These are phyloP conservation scores for Amphichorda felina DNA, from an alignment of 2,329 filamentous ascomycete genomes.

Conservation along the genomic window DNA sequence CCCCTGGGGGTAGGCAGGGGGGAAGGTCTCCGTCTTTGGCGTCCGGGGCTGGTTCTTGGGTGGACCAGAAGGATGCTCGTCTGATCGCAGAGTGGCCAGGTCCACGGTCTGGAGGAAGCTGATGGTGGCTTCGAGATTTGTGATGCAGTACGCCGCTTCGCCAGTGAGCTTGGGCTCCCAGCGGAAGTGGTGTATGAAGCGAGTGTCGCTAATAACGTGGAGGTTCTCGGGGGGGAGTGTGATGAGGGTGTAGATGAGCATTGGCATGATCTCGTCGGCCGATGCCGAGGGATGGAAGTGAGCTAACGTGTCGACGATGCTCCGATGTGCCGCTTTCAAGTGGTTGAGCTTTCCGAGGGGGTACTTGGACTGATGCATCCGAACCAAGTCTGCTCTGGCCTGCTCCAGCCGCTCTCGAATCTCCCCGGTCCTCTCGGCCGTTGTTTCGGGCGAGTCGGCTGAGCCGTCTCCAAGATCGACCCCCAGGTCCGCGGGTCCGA, in stretches of 20 bases:
- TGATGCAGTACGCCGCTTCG: slow-evolving; percentile 90
- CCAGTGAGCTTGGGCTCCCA: slow-evolving; percentile 79
- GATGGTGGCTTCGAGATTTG: slow-evolving; percentile 89
- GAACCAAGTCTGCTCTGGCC: slow-evolving; percentile 56
- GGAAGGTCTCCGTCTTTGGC: slow-evolving; percentile 41
- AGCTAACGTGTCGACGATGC: slow-evolving; percentile 76
- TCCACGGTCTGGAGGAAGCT: slow-evolving; percentile 94
- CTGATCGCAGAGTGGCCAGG: slow-evolving; percentile 72
- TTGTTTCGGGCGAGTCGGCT: slow-evolving; percentile 43
- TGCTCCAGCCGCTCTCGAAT: slow-evolving; percentile 61
- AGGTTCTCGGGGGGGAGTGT: slow-evolving; percentile 78
- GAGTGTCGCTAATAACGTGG: slow-evolving; percentile 85
- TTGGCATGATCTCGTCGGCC: slow-evolving; percentile 92
- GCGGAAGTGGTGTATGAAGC: slow-evolving; percentile 87
- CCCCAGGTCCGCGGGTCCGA: slow-evolving; percentile 75
- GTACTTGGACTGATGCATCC: slow-evolving; percentile 80
- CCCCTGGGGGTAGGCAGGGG: slow-evolving; percentile 40
- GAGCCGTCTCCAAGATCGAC: slow-evolving; percentile 54
- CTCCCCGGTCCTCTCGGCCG: slow-evolving; percentile 49
- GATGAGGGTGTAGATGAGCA: slow-evolving; percentile 91
- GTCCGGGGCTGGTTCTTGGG: slow-evolving; percentile 41
- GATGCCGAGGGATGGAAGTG: slow-evolving; percentile 69
- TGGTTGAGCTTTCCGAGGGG: slow-evolving; percentile 85
- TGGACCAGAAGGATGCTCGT: slow-evolving; percentile 62
- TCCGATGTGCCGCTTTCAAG: slow-evolving; percentile 80